These are phyloP conservation scores for Fusarium siculi DNA, from an alignment of 2,329 filamentous ascomycete genomes.

Conservation along the genomic window DNA sequence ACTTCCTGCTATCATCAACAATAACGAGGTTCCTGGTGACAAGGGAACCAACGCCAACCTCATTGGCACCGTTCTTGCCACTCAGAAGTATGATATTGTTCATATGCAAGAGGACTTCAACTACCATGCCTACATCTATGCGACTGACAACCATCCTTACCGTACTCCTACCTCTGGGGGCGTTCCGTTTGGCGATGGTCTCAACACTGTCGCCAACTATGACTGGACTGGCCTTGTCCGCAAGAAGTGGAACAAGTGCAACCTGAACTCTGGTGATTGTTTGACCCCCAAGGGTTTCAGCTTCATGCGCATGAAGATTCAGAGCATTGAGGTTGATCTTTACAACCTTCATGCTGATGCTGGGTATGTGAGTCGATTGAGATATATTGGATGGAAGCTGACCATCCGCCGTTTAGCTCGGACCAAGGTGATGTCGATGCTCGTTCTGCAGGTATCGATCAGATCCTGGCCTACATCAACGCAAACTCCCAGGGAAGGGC, in stretches of 20 bases:
- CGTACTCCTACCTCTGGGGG: constrained; percentile 74
- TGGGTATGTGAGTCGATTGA: constrained; percentile 42
- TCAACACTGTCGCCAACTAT: constrained; percentile 72
- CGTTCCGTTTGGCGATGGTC: constrained; percentile 69
- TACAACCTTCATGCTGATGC: constrained; percentile 77
- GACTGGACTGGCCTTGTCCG: constrained; percentile 64
- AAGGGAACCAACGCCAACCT: constrained; percentile 66
- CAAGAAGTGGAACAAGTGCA: constrained; percentile 69
- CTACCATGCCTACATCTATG: constrained; percentile 72
- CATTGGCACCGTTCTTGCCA: constrained; percentile 67
- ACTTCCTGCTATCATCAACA: constrained; percentile 65
- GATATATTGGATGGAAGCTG: not conserved
- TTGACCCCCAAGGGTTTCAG: constrained; percentile 77
- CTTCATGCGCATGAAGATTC: constrained; percentile 68
- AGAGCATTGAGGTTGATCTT: constrained; percentile 67
- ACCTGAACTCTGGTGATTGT: constrained; percentile 68
- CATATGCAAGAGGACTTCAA: constrained; percentile 78
- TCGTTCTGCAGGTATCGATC: constrained; percentile 67
- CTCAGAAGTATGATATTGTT: constrained; percentile 70
- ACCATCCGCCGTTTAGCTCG: constrained; percentile 47
- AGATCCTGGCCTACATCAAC: constrained; percentile 68
- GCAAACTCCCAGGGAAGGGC: constrained; percentile 67
- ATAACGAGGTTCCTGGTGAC: constrained; percentile 68
- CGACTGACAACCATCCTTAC: constrained; percentile 67
- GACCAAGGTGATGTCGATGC: constrained; percentile 63